Evolutionary conservation across 768 basidiomycete genomes (phyloP).

Genomic region (Aureoboletus auriporus): DNA sequence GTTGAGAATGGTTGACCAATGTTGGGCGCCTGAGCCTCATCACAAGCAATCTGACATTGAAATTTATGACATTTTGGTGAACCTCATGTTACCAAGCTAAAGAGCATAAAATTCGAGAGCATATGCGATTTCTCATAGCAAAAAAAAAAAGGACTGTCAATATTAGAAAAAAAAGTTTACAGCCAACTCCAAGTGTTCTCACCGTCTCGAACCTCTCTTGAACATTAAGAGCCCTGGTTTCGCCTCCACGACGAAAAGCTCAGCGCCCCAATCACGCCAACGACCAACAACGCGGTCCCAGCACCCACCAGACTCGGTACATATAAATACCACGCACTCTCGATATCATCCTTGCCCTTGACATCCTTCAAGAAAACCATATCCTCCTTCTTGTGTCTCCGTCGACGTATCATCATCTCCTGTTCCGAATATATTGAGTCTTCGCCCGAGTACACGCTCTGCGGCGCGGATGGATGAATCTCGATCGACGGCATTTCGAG

Average conservation of each 20-base stretch:
- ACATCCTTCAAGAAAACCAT: slow-evolving; percentile 42
- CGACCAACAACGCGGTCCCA: slow-evolving; percentile 77
- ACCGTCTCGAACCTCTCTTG: background rate
- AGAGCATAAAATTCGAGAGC: no score
- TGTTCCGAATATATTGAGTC: slow-evolving; percentile 27
- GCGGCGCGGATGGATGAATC: slow-evolving; percentile 29
- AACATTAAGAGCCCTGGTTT: slow-evolving; percentile 53
- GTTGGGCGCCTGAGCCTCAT: no score
- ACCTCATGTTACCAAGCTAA: no score
- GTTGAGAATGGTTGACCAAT: no score
- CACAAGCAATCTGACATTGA: no score
- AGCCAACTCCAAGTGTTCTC: background rate
- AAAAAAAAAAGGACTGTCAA: no score
- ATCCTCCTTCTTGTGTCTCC: slow-evolving; percentile 57
- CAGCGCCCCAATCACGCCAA: slow-evolving; percentile 73
- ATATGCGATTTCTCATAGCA: no score
- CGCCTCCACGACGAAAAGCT: slow-evolving; percentile 70
- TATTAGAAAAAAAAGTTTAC: no score
- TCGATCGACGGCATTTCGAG: slow-evolving; percentile 72
- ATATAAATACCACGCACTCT: slow-evolving; percentile 76
- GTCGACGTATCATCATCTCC: slow-evolving; percentile 36
- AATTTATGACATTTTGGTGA: no score
- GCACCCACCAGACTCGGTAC: slow-evolving; percentile 78
- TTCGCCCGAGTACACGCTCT: slow-evolving; percentile 25
- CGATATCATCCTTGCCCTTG: slow-evolving; percentile 52